phyloP scores from a whole-genome alignment of 805 yeast species.

The Torulaspora indica region DNA sequence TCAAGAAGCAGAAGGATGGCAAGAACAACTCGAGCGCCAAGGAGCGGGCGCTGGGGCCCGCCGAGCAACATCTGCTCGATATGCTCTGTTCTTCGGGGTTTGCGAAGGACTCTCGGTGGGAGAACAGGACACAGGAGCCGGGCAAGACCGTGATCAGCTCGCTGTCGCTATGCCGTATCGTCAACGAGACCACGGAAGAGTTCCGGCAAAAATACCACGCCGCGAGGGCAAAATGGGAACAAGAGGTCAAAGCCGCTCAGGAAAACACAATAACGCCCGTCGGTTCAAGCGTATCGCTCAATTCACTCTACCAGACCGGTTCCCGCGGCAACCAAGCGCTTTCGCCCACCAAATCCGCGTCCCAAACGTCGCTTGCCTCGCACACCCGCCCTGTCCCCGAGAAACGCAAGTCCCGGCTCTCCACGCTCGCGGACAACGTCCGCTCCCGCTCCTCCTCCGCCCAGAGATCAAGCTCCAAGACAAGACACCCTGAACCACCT shows the following conservation, averaged over 20 bases:
- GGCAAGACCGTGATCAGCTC: slow-evolving; percentile 83
- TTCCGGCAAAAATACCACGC: slow-evolving; percentile 27
- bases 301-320: slow-evolving; percentile 24
- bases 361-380: slow-evolving; percentile 1
- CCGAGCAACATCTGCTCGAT: slow-evolving; percentile 90
- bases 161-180: slow-evolving; percentile 40
- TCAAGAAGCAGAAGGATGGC: slow-evolving; percentile 14
- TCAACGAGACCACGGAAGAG: slow-evolving; percentile 40
- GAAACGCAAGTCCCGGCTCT: slow-evolving; percentile 52
- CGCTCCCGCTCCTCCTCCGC: slow-evolving; percentile 57
- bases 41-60: slow-evolving; percentile 55
- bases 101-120: slow-evolving; percentile 66
- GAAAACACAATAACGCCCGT: slow-evolving; percentile 14
- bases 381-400: slow-evolving; percentile 16
- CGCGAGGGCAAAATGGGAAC: slow-evolving; percentile 26
- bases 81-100: slow-evolving; percentile 94
- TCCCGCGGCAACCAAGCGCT: slow-evolving; percentile 21
- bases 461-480: slow-evolving; percentile 39
- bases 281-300: slow-evolving; percentile 13
- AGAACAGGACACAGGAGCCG: slow-evolving; percentile 82
- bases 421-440: slow-evolving; percentile 55
- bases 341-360: slow-evolving; percentile 9
- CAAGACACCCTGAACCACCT: slow-evolving; percentile 30
- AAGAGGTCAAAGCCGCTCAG: slow-evolving; percentile 13
- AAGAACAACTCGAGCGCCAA: slow-evolving; percentile 4